A percentile compares a stretch with the other conserved stretches of the same genome.
Conservation (phyloP, 169 alveolate genomes). For the Eimeria sp. region DNA sequence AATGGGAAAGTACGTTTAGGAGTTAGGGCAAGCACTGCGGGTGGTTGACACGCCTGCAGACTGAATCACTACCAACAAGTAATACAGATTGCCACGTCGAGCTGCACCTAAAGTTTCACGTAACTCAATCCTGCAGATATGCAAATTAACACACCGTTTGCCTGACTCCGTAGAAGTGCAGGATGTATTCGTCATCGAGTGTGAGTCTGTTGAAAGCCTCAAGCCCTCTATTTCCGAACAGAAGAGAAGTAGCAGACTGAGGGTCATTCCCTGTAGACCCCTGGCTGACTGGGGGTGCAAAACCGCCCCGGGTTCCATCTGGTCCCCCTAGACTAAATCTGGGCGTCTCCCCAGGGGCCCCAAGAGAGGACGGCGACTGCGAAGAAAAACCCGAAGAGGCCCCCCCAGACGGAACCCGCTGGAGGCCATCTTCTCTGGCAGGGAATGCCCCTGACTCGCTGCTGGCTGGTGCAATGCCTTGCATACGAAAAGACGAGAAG, state of each 20-base stretch:
- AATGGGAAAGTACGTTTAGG: neutral
- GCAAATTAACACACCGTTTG: constrained; percentile 54
- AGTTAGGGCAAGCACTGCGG: neutral
- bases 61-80: neutral
- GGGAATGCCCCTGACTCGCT: constrained; percentile 29
- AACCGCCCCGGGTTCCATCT: constrained; percentile 15
- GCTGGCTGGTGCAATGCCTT: neutral
- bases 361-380: constrained; percentile 22
- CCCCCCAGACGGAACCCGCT: neutral
- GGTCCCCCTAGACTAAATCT: neutral
- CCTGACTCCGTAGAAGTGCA: constrained; percentile 78
- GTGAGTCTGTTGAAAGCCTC: constrained; percentile 65
- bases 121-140: neutral
- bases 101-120: neutral
- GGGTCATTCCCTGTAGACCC: constrained; percentile 44
- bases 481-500: constrained; percentile 17
- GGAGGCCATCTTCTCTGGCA: constrained; percentile 19
- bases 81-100: neutral
- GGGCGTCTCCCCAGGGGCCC: constrained; percentile 15
- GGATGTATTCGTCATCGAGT: constrained; percentile 68
- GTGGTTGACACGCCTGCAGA: neutral
- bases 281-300: constrained; percentile 22
- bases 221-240: constrained; percentile 60
- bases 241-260: constrained; percentile 11
- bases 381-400: constrained; percentile 28